A percentile compares a stretch with the other conserved stretches of the same genome.
Conservation (phyloP, 371 early-diverging fungal species). For the Rhizopus sp. region DNA sequence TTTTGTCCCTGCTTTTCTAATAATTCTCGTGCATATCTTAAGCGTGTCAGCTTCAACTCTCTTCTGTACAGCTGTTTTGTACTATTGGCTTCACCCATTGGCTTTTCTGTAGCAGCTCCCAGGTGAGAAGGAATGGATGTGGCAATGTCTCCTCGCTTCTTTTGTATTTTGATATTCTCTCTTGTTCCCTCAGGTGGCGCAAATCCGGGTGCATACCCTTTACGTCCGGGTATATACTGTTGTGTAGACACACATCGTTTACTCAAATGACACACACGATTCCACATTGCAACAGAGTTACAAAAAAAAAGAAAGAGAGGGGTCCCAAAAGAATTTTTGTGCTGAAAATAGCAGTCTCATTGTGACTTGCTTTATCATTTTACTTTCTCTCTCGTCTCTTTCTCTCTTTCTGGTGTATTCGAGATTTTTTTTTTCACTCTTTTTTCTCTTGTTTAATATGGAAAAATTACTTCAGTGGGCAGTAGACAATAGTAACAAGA, state of each 20-base stretch:
- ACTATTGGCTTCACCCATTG: slow-evolving; percentile 15
- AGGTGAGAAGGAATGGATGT: slow-evolving; percentile 42
- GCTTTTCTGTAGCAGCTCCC: slow-evolving; percentile 5
- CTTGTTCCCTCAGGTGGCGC: slow-evolving; percentile 42
- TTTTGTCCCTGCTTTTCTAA: slow-evolving; percentile 40
- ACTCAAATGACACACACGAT: background rate
- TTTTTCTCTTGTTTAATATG: slow-evolving; percentile 34
- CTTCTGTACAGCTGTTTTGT: slow-evolving; percentile 39
- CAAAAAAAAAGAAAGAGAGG: background rate
- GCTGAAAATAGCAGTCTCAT: background rate
- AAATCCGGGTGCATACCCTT: slow-evolving; percentile 43
- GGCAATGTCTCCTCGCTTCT: slow-evolving; percentile 31
- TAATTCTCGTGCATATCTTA: slow-evolving; percentile 26
- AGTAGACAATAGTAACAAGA: slow-evolving; percentile 75
- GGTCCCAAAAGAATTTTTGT: background rate
- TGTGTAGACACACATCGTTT: slow-evolving; percentile 20
- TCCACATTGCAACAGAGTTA: background rate
- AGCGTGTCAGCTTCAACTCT: slow-evolving; percentile 37
- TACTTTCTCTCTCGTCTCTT: too few relatives aligned
- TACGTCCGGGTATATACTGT: slow-evolving; percentile 38
- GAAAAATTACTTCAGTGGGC: slow-evolving; percentile 90
- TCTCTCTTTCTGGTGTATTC: background rate
- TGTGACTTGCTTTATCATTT: background rate
- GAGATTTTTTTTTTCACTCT: background rate
- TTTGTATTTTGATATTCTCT: slow-evolving; percentile 26